phyloP scores from a whole-genome alignment of 768 basidiomycete genomes.

The Amanita rimosa region DNA sequence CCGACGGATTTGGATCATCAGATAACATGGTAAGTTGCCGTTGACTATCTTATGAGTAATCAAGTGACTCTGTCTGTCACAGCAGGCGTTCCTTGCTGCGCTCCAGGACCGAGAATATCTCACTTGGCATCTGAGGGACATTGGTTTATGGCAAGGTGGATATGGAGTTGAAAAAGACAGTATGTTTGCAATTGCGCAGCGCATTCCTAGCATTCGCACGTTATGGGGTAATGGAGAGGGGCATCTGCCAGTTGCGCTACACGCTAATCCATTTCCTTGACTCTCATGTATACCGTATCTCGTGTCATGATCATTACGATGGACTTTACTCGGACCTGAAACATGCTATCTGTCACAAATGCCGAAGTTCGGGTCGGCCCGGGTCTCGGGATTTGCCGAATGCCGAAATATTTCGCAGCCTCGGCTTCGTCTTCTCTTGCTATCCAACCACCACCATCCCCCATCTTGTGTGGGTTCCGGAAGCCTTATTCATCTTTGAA shows the following conservation, averaged over 20 bases:
- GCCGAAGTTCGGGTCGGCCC: not conserved
- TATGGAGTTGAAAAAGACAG: conserved; percentile 17
- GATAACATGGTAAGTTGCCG: not conserved
- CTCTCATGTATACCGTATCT: no score
- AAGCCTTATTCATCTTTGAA: not conserved
- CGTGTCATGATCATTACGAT: not conserved
- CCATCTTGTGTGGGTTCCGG: conserved; percentile 1
- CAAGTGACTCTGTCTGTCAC: not conserved
- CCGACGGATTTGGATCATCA: conserved; percentile 12
- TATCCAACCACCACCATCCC: conserved; percentile 5
- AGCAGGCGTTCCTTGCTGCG: conserved; percentile 16
- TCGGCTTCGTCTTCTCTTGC: conserved; percentile 1
- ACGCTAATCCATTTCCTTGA: conserved; percentile 1
- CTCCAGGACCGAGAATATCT: conserved; percentile 18
- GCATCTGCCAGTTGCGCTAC: not conserved
- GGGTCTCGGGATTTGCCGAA: conserved; percentile 1
- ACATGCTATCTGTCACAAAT: not conserved
- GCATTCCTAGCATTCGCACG: conserved; percentile 23
- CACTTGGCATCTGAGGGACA: conserved; percentile 24
- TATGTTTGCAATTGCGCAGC: conserved; percentile 18
- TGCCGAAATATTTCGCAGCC: not conserved
- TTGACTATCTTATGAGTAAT: not conserved
- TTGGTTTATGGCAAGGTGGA: conserved; percentile 26
- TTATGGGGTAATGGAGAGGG: conserved; percentile 20
- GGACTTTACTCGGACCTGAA: not conserved